phyloP scores from a whole-genome alignment of 805 yeast genomes.

The Sugiyamaella floridensis region DNA sequence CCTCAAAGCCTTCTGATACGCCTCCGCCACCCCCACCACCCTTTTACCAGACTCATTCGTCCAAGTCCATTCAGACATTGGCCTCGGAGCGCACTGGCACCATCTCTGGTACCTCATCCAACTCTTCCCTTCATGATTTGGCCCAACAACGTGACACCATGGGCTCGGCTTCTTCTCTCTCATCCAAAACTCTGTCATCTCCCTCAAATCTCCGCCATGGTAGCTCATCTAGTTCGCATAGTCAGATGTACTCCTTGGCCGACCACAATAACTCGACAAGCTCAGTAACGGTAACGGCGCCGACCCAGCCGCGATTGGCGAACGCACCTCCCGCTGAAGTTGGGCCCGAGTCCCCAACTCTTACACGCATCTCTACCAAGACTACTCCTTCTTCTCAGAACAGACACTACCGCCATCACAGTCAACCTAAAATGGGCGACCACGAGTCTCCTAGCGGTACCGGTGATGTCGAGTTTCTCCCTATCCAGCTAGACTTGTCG shows the following conservation, averaged over 20 bases:
- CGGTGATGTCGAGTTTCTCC: conserved; percentile 6
- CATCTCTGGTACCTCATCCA: background rate
- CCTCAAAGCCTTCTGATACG: conserved; percentile 11
- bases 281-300: background rate
- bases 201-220: background rate
- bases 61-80: background rate
- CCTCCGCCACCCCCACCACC: conserved; percentile 7
- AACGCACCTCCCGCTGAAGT: background rate
- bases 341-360: background rate
- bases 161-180: background rate
- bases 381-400: background rate
- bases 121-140: background rate
- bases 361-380: background rate
- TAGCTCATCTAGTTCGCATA: background rate
- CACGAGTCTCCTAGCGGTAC: background rate
- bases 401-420: background rate
- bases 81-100: background rate
- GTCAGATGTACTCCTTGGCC: background rate
- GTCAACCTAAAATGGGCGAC: background rate
- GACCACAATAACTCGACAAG: background rate
- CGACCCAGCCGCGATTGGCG: background rate
- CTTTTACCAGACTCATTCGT: conserved; percentile 4
- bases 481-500: conserved; percentile 11
- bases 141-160: background rate
- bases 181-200: background rate